Percentiles rank a stretch among this genome's conserved stretches.
Conservation (phyloP, 2,329 filamentous ascomycete genomes). For the Pseudocercospora pini-densiflorae region DNA sequence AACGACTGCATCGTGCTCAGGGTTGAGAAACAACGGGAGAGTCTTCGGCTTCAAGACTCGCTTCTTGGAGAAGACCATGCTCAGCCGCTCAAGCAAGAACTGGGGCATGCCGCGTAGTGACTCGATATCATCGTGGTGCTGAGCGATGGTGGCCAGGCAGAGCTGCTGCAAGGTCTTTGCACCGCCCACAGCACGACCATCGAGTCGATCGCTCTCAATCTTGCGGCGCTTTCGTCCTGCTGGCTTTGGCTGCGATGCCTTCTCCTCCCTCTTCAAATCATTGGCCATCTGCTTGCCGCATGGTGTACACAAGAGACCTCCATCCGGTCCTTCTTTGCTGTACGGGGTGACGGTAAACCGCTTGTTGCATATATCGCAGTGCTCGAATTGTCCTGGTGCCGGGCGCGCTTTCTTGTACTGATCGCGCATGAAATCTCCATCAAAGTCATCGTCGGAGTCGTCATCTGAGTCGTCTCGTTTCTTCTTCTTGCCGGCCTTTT, state of each 20-base stretch:
- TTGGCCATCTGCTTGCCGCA: constrained; percentile 78
- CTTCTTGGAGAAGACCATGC: constrained; percentile 68
- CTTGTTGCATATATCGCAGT: constrained; percentile 83
- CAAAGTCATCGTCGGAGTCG: constrained; percentile 49
- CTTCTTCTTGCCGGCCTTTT: constrained; percentile 39
- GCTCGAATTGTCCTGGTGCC: constrained; percentile 82
- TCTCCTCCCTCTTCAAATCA: constrained; percentile 64
- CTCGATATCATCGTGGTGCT: constrained; percentile 67
- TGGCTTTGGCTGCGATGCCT: constrained; percentile 61
- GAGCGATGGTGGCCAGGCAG: constrained; percentile 67
- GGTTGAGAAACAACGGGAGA: constrained; percentile 55
- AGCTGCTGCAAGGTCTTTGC: constrained; percentile 70
- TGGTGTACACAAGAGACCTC: constrained; percentile 80
- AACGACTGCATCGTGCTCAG: constrained; percentile 60
- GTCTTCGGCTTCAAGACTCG: constrained; percentile 60
- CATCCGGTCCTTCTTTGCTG: constrained; percentile 78
- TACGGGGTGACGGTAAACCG: constrained; percentile 93
- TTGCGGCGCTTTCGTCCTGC: constrained; percentile 70
- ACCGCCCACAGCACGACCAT: constrained; percentile 69
- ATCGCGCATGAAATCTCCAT: constrained; percentile 52
- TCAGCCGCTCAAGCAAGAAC: constrained; percentile 60
- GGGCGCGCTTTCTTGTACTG: constrained; percentile 63
- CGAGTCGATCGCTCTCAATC: constrained; percentile 80
- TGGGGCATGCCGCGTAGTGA: constrained; percentile 65
- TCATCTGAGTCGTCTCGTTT: constrained; percentile 13